Conservation (phyloP, 805 yeast genomes). For the Suhomyces pyralidae region DNA sequence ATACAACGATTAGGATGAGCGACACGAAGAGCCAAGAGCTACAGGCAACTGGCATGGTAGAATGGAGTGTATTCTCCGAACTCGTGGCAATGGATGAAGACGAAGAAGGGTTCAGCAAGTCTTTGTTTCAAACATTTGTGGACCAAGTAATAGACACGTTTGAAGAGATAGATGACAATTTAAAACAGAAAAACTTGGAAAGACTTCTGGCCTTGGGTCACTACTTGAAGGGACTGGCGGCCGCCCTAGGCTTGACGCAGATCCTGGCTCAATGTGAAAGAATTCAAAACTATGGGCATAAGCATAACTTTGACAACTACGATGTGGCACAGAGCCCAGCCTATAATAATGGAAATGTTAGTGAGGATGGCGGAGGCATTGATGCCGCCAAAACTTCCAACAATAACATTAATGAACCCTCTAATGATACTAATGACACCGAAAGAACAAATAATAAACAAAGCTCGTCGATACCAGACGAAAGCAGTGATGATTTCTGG, state of each 20-base stretch:
- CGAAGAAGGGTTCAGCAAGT: slow-evolving; percentile 82
- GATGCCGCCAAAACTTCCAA: slow-evolving; percentile 26
- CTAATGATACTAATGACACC: slow-evolving; percentile 4
- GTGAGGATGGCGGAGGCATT: slow-evolving; percentile 18
- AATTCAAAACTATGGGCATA: slow-evolving; percentile 84
- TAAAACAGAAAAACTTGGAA: slow-evolving; percentile 47
- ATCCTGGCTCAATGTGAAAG: slow-evolving; percentile 88
- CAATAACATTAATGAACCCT: slow-evolving; percentile 15
- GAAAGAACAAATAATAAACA: slow-evolving; percentile 9
- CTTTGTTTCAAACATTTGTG: slow-evolving; percentile 76
- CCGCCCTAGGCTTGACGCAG: slow-evolving; percentile 81
- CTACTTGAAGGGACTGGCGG: slow-evolving; percentile 92
- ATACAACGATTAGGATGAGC: slow-evolving; percentile 3
- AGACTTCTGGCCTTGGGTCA: slow-evolving; percentile 80
- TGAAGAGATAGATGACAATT: slow-evolving; percentile 59
- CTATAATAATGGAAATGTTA: slow-evolving; percentile 4
- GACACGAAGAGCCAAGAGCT: slow-evolving; percentile 20
- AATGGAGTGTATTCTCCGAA: slow-evolving; percentile 87
- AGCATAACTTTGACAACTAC: slow-evolving; percentile 39
- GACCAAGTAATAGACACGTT: slow-evolving; percentile 88
- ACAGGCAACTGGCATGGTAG: slow-evolving; percentile 64
- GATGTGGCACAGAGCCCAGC: slow-evolving; percentile 12
- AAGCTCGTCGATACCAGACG: slow-evolving; percentile 11
- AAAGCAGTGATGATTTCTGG: slow-evolving; percentile 34
- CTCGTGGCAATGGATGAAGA: slow-evolving; percentile 94